A percentile compares a stretch with the other conserved stretches of the same genome.
These are phyloP conservation scores for Cutaneotrichosporon cutaneum DNA, from an alignment of 1,284 basidiomycete genomes.

Conservation along the genomic window DNA sequence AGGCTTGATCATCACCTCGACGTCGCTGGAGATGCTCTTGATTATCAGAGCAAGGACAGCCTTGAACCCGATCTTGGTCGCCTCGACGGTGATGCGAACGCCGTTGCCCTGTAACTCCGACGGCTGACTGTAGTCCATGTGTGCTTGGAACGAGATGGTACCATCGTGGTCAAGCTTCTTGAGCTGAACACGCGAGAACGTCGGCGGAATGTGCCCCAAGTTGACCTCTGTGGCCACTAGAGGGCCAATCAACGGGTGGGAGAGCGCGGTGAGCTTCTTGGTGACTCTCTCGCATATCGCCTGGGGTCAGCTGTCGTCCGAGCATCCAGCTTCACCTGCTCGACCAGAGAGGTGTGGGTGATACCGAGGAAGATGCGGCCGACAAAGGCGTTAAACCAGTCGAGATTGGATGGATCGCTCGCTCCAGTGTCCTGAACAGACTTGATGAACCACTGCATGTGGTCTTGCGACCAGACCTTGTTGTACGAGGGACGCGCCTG, in stretches of 20 bases:
- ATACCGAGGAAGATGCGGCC: constrained; percentile 90
- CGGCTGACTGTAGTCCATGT: constrained; percentile 63
- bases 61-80: constrained; percentile 83
- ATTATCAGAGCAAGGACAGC: constrained; percentile 81
- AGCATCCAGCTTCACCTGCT: constrained; percentile 55
- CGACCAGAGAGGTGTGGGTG: constrained; percentile 77
- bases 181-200: constrained; percentile 91
- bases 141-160: constrained; percentile 83
- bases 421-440: constrained; percentile 66
- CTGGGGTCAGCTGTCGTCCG: constrained; percentile 25
- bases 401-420: constrained; percentile 91
- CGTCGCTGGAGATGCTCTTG: constrained; percentile 83
- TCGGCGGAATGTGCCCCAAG: constrained; percentile 75
- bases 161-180: constrained; percentile 92
- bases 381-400: constrained; percentile 92
- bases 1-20: constrained; percentile 86
- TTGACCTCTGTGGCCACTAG: constrained; percentile 85
- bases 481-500: constrained; percentile 56
- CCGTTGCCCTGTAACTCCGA: constrained; percentile 62
- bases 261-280: constrained; percentile 89
- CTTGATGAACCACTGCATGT: constrained; percentile 80
- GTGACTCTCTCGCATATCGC: constrained; percentile 85
- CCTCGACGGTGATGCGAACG: constrained; percentile 76
- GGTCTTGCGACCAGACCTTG: constrained; percentile 66
- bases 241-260: constrained; percentile 78